These are phyloP conservation scores for Parasitella parasitica DNA, from an alignment of 371 early-diverging fungal genomes.

Conservation along the genomic window DNA sequence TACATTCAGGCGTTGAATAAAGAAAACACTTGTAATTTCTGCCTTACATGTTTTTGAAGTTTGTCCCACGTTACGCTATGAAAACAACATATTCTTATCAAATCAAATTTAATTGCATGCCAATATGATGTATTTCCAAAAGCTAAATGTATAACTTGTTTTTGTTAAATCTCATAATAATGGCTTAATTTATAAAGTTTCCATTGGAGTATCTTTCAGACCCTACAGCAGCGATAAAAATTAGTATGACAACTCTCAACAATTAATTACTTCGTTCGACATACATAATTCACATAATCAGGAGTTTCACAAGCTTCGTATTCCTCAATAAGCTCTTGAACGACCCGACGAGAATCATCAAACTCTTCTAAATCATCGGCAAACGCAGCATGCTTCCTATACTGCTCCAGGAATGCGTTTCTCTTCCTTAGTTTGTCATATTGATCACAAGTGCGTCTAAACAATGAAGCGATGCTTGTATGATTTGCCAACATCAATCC, in stretches of 20 bases:
- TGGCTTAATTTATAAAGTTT: not conserved
- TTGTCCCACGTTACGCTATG: too few relatives aligned
- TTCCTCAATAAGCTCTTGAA: slow-evolving; percentile 90
- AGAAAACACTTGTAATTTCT: too few relatives aligned
- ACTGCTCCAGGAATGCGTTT: slow-evolving; percentile 99
- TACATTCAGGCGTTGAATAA: too few relatives aligned
- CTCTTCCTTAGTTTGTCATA: slow-evolving; percentile 96
- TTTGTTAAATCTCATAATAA: too few relatives aligned
- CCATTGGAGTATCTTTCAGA: slow-evolving; percentile 13
- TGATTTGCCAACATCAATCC: slow-evolving; percentile 99
- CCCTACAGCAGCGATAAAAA: slow-evolving; percentile 1
- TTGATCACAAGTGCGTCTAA: slow-evolving; percentile 94
- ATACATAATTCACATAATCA: slow-evolving; percentile 61
- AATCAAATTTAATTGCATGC: too few relatives aligned
- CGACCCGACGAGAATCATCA: slow-evolving; percentile 82
- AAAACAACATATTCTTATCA: too few relatives aligned
- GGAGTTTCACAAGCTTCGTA: slow-evolving; percentile 94
- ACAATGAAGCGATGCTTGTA: slow-evolving; percentile 91
- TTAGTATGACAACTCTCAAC: not conserved
- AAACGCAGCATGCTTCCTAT: slow-evolving; percentile 84
- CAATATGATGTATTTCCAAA: too few relatives aligned
- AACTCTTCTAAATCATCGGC: slow-evolving; percentile 90
- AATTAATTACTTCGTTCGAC: not conserved
- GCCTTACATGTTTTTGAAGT: too few relatives aligned
- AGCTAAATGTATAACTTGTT: too few relatives aligned